phyloP scores from a whole-genome alignment of 2,329 filamentous ascomycete genomes.

The Aspergillus sp. region DNA sequence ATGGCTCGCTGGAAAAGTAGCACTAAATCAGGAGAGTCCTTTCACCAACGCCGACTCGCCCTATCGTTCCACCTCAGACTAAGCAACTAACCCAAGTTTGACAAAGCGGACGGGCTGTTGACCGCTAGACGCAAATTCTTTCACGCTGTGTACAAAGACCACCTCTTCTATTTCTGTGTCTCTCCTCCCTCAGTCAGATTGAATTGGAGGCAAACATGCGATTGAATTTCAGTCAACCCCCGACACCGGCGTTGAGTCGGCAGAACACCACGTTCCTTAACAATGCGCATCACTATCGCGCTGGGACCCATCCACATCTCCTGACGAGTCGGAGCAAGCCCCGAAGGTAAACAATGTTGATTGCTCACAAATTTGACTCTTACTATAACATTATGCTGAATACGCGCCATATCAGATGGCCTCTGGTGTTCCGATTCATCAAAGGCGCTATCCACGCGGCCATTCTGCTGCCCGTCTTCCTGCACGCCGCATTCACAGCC shows the following conservation, averaged over 20 bases:
- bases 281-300: slow-evolving; percentile 21
- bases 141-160: background rate
- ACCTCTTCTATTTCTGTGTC: background rate
- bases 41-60: background rate
- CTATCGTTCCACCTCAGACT: background rate
- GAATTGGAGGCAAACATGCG: slow-evolving; percentile 21
- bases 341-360: slow-evolving; percentile 23
- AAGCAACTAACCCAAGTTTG: slow-evolving; percentile 3
- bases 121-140: slow-evolving; percentile 11
- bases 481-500: slow-evolving; percentile 61
- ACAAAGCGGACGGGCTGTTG: background rate
- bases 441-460: slow-evolving; percentile 64
- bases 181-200: background rate
- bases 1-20: background rate
- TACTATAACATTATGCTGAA: background rate
- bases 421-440: slow-evolving; percentile 64
- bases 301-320: slow-evolving; percentile 34
- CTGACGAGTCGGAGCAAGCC: slow-evolving; percentile 36
- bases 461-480: slow-evolving; percentile 58
- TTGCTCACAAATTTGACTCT: background rate
- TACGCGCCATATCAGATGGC: slow-evolving; percentile 50
- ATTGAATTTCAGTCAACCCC: slow-evolving; percentile 33
- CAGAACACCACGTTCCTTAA: slow-evolving; percentile 29
- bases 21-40: background rate
- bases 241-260: slow-evolving; percentile 34